Percentiles rank a stretch among this genome's conserved stretches.
These are phyloP conservation scores for Citropsis articulata DNA, from an alignment of 345 rosid genomes.

Conservation along the genomic window DNA sequence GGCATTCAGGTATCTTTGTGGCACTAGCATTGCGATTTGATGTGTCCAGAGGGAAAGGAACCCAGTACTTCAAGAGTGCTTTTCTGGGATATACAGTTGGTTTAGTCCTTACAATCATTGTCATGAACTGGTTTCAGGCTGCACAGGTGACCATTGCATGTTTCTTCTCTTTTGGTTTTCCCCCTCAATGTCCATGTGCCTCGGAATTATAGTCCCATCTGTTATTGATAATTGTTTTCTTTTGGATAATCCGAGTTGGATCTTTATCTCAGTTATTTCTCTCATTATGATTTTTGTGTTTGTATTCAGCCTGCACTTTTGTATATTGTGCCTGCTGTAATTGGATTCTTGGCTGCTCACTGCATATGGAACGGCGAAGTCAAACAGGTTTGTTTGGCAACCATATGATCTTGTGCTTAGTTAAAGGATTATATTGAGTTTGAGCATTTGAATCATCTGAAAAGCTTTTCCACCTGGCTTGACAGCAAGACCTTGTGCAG, in stretches of 20 bases:
- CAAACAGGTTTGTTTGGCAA: constrained; percentile 68
- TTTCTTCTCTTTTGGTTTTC: background rate
- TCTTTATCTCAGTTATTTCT: background rate
- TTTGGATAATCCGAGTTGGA: too few relatives aligned
- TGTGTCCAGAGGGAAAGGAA: constrained; percentile 76
- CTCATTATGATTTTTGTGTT: background rate
- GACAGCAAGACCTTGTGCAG: background rate
- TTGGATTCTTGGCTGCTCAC: constrained; percentile 91
- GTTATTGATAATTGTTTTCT: background rate
- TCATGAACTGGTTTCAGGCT: constrained; percentile 99
- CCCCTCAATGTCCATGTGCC: background rate
- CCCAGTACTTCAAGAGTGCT: constrained; percentile 96
- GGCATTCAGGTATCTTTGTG: constrained; percentile 80
- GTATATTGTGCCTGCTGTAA: constrained; percentile 90
- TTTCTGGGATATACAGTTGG: constrained; percentile 80
- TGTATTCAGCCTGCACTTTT: constrained; percentile 86
- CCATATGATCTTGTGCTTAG: too few relatives aligned
- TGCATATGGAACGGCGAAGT: constrained; percentile 92
- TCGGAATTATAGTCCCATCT: background rate
- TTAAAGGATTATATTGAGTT: background rate
- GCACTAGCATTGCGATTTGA: constrained; percentile 95
- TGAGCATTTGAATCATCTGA: background rate
- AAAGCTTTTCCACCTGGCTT: background rate
- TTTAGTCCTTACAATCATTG: constrained; percentile 75
- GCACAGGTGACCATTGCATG: constrained; percentile 62